These are phyloP conservation scores for Metschnikowia continentalis DNA, from an alignment of 805 yeast genomes.

Conservation along the genomic window DNA sequence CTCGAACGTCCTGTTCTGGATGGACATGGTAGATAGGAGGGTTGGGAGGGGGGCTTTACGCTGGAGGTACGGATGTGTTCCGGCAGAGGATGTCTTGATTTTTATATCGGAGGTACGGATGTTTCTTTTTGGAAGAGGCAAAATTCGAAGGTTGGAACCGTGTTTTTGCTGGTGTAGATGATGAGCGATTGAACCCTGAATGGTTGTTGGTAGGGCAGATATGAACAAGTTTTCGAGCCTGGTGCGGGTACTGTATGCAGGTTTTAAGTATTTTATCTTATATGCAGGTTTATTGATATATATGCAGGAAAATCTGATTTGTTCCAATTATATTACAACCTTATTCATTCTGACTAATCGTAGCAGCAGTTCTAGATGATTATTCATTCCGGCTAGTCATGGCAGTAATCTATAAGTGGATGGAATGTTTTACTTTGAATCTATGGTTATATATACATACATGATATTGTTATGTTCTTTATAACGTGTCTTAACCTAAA, in stretches of 20 bases:
- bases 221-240: conserved; percentile 1
- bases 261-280: background rate
- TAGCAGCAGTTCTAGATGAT: too few relatives aligned
- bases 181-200: background rate
- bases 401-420: too few relatives aligned
- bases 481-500: too few relatives aligned
- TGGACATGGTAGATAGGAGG: conserved; percentile 15
- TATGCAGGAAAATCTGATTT: too few relatives aligned
- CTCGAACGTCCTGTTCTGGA: conserved; percentile 86
- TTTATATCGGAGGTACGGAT: background rate
- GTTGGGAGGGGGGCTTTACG: background rate
- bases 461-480: too few relatives aligned
- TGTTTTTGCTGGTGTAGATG: background rate
- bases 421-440: too few relatives aligned
- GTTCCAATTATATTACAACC: too few relatives aligned
- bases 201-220: background rate
- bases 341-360: too few relatives aligned
- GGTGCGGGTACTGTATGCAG: background rate
- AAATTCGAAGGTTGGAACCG: too few relatives aligned
- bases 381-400: too few relatives aligned
- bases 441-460: too few relatives aligned
- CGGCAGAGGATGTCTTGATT: background rate
- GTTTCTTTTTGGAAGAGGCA: too few relatives aligned
- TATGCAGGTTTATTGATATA: background rate
- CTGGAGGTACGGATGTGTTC: background rate